Conservation (phyloP, 2,329 filamentous ascomycete species). For the Cordyceps militaris region DNA sequence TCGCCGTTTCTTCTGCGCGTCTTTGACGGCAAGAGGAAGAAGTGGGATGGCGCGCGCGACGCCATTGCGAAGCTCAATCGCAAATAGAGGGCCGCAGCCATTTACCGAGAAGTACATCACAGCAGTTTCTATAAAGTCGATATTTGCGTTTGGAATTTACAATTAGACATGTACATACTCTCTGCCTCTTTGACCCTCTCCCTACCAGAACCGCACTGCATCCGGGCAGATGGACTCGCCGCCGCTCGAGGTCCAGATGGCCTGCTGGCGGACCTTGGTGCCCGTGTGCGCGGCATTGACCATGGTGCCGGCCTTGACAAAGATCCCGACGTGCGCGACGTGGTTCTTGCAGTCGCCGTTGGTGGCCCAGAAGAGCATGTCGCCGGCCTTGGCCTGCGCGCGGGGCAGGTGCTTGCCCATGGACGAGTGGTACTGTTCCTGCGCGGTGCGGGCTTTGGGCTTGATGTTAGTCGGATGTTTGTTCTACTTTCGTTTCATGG, state of each 20-base stretch:
- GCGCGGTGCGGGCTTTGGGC: constrained; percentile 14
- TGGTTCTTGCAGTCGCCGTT: constrained; percentile 16
- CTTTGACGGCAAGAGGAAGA: constrained; percentile 34
- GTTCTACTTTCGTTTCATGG: background rate
- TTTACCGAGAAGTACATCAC: background rate
- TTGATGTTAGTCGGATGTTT: background rate
- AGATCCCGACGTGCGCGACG: constrained; percentile 17
- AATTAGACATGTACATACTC: background rate
- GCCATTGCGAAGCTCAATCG: constrained; percentile 27
- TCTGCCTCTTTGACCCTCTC: background rate
- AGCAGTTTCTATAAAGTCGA: background rate
- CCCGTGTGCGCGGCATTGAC: constrained; percentile 17
- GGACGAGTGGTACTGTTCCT: constrained; percentile 16
- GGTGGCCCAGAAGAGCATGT: constrained; percentile 17
- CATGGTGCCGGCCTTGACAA: constrained; percentile 14
- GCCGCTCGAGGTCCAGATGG: constrained; percentile 16
- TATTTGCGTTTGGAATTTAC: background rate
- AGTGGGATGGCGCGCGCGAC: constrained; percentile 32
- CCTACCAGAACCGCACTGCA: constrained; percentile 19
- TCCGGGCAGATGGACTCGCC: constrained; percentile 16
- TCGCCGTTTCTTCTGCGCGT: constrained; percentile 34
- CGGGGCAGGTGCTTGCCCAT: constrained; percentile 17
- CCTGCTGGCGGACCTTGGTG: constrained; percentile 16
- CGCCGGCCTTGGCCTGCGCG: constrained; percentile 14
- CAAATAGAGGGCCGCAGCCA: background rate